Evolutionary conservation across 768 basidiomycete genomes (phyloP), one percentile per base, ranked within the genome.

Genomic region (Auricularia auricula-judae): DNA sequence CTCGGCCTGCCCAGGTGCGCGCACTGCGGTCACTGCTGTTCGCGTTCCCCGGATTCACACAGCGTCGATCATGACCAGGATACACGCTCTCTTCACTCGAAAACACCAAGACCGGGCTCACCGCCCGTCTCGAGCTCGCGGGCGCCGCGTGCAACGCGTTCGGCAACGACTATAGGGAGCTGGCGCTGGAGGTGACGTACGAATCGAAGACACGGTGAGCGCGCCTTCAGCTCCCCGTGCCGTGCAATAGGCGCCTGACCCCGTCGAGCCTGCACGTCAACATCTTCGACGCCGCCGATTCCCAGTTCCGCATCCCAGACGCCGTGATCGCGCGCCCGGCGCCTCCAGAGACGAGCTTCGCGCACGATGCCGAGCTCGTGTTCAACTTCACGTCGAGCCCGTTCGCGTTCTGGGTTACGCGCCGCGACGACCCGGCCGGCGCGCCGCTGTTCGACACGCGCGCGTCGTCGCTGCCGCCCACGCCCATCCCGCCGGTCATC

Each of bases 401-500:
- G 0, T 91, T 91, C 71, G 83, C 85, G 2, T 91, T 91, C 71
- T 91, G 88, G 88, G 84, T 91, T 67, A 88, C 87, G 1, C 83
- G 88, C 54, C 82, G 84, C 29, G 82, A 83, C 3, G 77, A 82
- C 8, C 85, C 84, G 3, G 72, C 79, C 36, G 78, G 76, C 4
- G 68, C 70, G 56, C 86, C 84, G 62, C 72, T 91, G 29, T 91
- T 91, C 68, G 88, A 91, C 69, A 91, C 89, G 1, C 81, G 89
- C 51, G 71, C 80, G 8, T 67, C 79, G 0, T 88, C 86, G 0
- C 77, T 91, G 8, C 87, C 88, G 1, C 65, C 76, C 3, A 81
- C 86, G 2, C 83, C 85, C 1, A 82, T 84, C 39, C 74, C 81
- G n/a, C 79, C 87, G 11, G 76, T 81, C n/a, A 80, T 83, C 44